Base-by-base conservation (phyloP, 1,284 basidiomycete genomes). In the Trametes sp. region DNA sequence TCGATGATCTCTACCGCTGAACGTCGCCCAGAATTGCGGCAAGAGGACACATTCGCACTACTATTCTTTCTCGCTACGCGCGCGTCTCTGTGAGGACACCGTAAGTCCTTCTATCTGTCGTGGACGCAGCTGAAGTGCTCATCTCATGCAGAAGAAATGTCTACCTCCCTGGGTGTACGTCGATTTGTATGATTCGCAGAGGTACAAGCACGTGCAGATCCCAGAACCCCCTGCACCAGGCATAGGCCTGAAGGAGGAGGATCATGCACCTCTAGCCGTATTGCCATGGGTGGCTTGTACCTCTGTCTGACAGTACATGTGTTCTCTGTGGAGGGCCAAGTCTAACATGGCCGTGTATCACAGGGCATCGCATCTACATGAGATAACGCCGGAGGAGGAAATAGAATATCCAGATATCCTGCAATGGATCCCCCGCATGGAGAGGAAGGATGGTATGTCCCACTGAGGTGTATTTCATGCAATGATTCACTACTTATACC, bases 361-460 rank as follows among this genome's bases (percentile, higher is more conserved):
- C n/a, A 64, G 62, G 28, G 13, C 7, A 5, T 16, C 13, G 19
- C 23, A 41, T 4, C 23, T 65, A 4, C 23, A 46, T 8, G 4
- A 8, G 23, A 26, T 66, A 7, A 45, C 42, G 5, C 2, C 33
- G 4, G 42, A 28, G 1, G 60, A 58, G 1, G 36, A 61, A 16
- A 42, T 56, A 13, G 28, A 54, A 8, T 67, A 66, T 45, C 54
- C 59, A 8, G 66, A 65, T 6, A 53, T 70, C 26, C 4, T 53
- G 1, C 51, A 57, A 10, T 69, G 66, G 68, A 48, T 68, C 4
- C 64, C 70, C 1, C 61, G 54, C 7, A 16, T 65, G 11, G 68
- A 69, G 23, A 44, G 57, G 9, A 26, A 0, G 1, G 24, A 52
- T 19, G 23, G 62, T 64, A 53, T 33, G 59, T 13, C 16, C 2